Conservation (phyloP, 2,329 filamentous ascomycete genomes). For the Ceratocystis huliohia region DNA sequence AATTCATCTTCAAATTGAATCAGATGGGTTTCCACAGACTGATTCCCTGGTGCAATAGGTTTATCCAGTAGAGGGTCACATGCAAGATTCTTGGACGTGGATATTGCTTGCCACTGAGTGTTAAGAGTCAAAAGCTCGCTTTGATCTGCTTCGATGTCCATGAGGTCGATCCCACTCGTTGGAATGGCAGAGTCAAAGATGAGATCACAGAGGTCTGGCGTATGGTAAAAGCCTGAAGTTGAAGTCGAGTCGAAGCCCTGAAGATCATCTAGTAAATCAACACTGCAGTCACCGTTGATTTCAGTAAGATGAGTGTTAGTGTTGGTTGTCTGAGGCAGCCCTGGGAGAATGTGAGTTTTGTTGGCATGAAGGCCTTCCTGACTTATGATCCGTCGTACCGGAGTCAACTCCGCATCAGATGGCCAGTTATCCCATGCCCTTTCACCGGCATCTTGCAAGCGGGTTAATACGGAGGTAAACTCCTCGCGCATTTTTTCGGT, state of each 20-base stretch:
- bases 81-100: neutral
- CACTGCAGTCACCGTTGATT: neutral
- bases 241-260: neutral
- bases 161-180: neutral
- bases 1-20: neutral
- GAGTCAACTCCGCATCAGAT: neutral
- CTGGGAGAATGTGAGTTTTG: neutral
- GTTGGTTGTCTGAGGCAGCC: no score
- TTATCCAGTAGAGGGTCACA: no score
- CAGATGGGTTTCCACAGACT: neutral
- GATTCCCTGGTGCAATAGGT: neutral
- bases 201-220: neutral
- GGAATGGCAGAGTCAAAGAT: neutral
- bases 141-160: neutral
- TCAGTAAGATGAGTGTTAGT: neutral
- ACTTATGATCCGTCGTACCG: neutral
- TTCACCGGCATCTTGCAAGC: neutral
- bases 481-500: neutral
- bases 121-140: neutral
- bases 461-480: constrained; percentile 1
- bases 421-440: neutral
- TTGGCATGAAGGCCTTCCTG: neutral
- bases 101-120: neutral
- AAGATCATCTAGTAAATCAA: neutral
- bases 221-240: neutral